Evolutionary conservation across 2,329 filamentous ascomycete species (phyloP).

Genomic region (Aspergillus ochraceoroseus): DNA sequence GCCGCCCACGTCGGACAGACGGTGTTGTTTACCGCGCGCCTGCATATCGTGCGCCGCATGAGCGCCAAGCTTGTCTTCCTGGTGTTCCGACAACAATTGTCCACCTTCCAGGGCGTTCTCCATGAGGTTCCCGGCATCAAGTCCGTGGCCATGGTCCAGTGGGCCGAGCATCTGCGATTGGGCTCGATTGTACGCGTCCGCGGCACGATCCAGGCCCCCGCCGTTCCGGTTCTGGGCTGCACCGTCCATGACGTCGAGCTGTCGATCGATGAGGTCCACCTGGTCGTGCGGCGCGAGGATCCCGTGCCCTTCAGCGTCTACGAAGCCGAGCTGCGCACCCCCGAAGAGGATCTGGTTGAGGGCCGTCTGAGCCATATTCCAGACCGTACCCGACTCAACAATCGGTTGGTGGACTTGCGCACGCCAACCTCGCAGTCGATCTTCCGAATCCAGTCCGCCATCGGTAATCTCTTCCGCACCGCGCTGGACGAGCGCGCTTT

Average conservation of each 20-base stretch:
- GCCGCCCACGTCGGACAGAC: constrained; percentile 53
- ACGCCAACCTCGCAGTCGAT: constrained; percentile 83
- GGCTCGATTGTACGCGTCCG: constrained; percentile 75
- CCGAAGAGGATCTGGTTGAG: constrained; percentile 53
- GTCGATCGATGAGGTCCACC: constrained; percentile 60
- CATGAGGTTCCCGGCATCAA: constrained; percentile 56
- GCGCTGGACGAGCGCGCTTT: constrained; percentile 72
- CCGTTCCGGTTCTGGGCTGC: constrained; percentile 69
- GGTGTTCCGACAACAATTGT: constrained; percentile 76
- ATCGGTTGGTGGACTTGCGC: constrained; percentile 76
- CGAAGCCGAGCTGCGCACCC: constrained; percentile 60
- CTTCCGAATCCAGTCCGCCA: constrained; percentile 77
- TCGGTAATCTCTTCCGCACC: constrained; percentile 73
- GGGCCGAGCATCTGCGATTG: constrained; percentile 74
- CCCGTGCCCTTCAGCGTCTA: constrained; percentile 65
- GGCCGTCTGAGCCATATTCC: constrained; percentile 59
- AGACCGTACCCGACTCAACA: constrained; percentile 68
- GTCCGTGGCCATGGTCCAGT: constrained; percentile 73
- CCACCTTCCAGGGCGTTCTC: constrained; percentile 80
- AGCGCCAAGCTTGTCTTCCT: constrained; percentile 80
- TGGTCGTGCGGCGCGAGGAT: constrained; percentile 57
- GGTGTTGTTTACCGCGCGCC: constrained; percentile 63
- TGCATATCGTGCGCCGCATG: constrained; percentile 75
- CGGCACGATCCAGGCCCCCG: constrained; percentile 67
- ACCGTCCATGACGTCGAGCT: constrained; percentile 73